These are phyloP conservation scores for Boletus speciosus DNA, from an alignment of 768 basidiomycete genomes.

Conservation along the genomic window DNA sequence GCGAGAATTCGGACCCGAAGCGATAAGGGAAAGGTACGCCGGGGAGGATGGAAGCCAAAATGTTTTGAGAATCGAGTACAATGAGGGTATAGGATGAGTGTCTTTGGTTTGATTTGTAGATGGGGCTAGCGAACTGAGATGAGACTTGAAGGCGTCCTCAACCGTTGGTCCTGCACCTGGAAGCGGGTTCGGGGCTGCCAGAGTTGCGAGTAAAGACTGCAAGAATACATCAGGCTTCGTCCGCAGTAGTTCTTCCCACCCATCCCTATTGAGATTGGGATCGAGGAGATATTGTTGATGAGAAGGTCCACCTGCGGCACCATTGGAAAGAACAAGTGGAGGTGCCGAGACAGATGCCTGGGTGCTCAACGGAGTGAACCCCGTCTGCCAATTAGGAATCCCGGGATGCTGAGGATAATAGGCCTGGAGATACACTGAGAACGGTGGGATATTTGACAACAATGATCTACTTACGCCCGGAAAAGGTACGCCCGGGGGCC, in stretches of 20 bases:
- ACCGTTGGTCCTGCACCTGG: conserved; percentile 60
- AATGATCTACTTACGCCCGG: conserved; percentile 23
- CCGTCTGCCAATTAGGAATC: conserved; percentile 29
- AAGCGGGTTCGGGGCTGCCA: conserved; percentile 61
- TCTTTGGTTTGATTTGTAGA: conserved; percentile 41
- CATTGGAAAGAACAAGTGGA: conserved; percentile 33
- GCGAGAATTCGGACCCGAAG: conserved; percentile 62
- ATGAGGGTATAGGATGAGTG: conserved; percentile 56
- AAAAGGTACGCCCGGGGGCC: conserved; percentile 30
- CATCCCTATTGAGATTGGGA: conserved; percentile 52
- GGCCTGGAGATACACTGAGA: conserved; percentile 20
- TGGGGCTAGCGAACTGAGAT: conserved; percentile 61
- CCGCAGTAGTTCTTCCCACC: conserved; percentile 61
- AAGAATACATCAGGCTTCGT: conserved; percentile 58
- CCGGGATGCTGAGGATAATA: conserved; percentile 33
- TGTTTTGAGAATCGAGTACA: conserved; percentile 76
- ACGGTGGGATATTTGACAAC: background rate
- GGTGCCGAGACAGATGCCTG: conserved; percentile 31
- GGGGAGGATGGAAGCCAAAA: conserved; percentile 84
- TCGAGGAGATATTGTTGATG: conserved; percentile 40
- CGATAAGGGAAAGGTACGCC: conserved; percentile 71
- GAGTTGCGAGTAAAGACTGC: conserved; percentile 49
- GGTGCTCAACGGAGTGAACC: conserved; percentile 24
- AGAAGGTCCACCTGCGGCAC: conserved; percentile 11
- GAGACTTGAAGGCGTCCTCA: conserved; percentile 77